Base-by-base conservation (phyloP, 192 early-diverging fungal genomes). In the Pilaira anomala region DNA sequence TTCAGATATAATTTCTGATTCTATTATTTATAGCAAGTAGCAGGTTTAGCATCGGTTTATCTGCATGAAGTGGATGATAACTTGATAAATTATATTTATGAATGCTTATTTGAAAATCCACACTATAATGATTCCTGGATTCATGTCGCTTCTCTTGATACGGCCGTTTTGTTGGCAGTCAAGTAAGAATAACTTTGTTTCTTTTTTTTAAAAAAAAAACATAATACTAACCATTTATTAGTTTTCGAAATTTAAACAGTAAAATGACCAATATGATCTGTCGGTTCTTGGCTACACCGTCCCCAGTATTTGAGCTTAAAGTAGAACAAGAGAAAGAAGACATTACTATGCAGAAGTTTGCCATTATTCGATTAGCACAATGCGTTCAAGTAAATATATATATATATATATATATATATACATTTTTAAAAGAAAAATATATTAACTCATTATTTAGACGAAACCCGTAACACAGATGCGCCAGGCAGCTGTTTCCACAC, bases 211-310 rank as follows among this genome's bases (percentile, higher is more conserved):
- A 44, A 3, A n/a, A n/a, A n/a, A n/a, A n/a, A n/a, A n/a, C n/a
- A n/a, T n/a, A n/a, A n/a, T n/a, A n/a, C n/a, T n/a, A n/a, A n/a
- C n/a, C n/a, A n/a, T n/a, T n/a, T n/a, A n/a, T n/a, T 25, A 74
- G 73, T 49, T 69, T 74, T 44, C 49, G 28, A 7, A 42, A 64
- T 49, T 46, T 69, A 11, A 65, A 63, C 3, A 50, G n/a, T 12
- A 70, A 74, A 41, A 80, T 80, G 75, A 71, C 72, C 1, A 65
- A 73, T 5, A 67, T 69, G 6, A 68, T 85, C 25, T 71, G 79
- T 8, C 78, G 75, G 40, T 85, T 82, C 26, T 58, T 85, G 29
- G 78, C 73, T 0, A 76, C 78, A 16, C 74, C 83, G 14, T 82
- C 65, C 18, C 28, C 39, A 9, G 14, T 59, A 6, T 60, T 67